Evolutionary conservation across 257 asterid species (phyloP).

Genomic region (Solanum sejunctum): DNA sequence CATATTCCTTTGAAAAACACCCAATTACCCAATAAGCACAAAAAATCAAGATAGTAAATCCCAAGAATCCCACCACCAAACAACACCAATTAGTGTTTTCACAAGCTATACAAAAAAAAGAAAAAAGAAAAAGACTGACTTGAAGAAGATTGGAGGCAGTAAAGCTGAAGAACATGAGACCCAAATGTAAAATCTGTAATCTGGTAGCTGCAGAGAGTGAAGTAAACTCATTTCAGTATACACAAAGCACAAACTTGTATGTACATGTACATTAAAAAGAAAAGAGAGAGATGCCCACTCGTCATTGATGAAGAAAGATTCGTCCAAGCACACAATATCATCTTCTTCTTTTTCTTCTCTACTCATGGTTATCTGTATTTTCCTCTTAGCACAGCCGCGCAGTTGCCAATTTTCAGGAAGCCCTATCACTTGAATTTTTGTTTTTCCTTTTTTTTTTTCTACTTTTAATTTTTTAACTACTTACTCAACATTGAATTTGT

Average conservation of each 20-base stretch:
- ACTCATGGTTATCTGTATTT: background rate
- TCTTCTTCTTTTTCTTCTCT: constrained; percentile 16
- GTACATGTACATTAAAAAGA: background rate
- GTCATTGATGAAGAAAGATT: constrained; percentile 76
- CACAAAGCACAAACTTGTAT: background rate
- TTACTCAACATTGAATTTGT: too few species aligned
- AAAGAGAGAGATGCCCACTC: constrained; percentile 17
- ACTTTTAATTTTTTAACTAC: too few species aligned
- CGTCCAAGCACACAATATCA: constrained; percentile 60
- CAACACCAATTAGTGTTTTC: background rate
- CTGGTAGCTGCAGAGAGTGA: constrained; percentile 46
- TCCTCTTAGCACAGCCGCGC: background rate
- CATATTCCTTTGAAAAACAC: background rate
- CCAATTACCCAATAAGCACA: background rate
- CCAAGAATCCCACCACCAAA: background rate
- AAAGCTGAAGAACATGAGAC: constrained; percentile 58
- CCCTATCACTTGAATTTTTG: background rate
- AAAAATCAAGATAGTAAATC: background rate
- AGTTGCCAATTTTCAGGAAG: background rate
- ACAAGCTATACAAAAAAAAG: background rate
- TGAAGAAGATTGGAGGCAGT: constrained; percentile 79
- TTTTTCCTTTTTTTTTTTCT: background rate
- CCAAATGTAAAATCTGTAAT: constrained; percentile 68
- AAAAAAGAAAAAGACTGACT: constrained; percentile 23
- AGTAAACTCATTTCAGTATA: background rate